Evolutionary conservation across 2,329 filamentous ascomycete genomes (phyloP).

Genomic region (Claviceps lovelessii): DNA sequence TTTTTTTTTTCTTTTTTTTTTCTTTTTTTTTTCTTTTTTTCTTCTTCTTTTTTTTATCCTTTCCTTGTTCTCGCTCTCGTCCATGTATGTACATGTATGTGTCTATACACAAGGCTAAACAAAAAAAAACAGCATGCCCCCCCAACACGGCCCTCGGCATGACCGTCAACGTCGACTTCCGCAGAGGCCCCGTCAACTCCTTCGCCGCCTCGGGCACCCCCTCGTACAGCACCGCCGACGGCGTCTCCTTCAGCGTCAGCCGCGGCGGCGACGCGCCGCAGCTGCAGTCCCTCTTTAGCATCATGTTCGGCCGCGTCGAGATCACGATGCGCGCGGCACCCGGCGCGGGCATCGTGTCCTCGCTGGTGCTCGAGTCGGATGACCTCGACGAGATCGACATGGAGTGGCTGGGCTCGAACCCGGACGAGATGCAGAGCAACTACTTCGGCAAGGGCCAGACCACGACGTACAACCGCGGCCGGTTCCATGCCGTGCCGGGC

Average conservation of each 20-base stretch:
- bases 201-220: slow-evolving; percentile 59
- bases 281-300: slow-evolving; percentile 84
- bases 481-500: slow-evolving; percentile 53
- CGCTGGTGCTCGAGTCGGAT: slow-evolving; percentile 81
- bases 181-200: slow-evolving; percentile 58
- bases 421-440: slow-evolving; percentile 76
- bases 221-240: slow-evolving; percentile 55
- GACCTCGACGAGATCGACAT: slow-evolving; percentile 91
- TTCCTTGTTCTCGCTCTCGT: not conserved
- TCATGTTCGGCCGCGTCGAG: slow-evolving; percentile 94
- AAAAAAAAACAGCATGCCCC: slow-evolving; percentile 42
- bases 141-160: slow-evolving; percentile 68
- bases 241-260: slow-evolving; percentile 67
- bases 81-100: not conserved
- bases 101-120: not conserved
- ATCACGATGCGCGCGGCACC: slow-evolving; percentile 74
- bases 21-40: no score
- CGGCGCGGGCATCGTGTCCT: slow-evolving; percentile 84
- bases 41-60: not conserved
- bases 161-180: slow-evolving; percentile 75
- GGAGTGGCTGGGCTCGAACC: slow-evolving; percentile 79
- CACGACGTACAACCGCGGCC: slow-evolving; percentile 71
- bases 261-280: slow-evolving; percentile 72
- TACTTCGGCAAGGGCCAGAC: slow-evolving; percentile 93
- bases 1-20: no score